These are phyloP conservation scores for Endogone sp. DNA, from an alignment of 192 early-diverging fungal genomes.

Conservation along the genomic window DNA sequence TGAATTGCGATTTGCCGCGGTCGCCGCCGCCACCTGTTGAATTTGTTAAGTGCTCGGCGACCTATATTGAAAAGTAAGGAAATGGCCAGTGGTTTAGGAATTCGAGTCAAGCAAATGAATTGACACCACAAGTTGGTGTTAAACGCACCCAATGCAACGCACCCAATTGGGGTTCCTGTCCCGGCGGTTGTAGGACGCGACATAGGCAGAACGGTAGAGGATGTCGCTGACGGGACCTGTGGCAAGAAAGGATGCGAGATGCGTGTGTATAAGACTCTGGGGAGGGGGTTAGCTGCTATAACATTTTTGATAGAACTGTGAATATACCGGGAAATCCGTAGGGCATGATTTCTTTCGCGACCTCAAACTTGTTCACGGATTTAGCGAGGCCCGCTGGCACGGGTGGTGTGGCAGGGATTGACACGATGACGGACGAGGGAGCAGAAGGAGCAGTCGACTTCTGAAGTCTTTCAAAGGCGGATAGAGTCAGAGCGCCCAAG, in stretches of 20 bases:
- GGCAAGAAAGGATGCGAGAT: constrained; percentile 3
- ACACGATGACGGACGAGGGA: background rate
- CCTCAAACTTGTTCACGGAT: constrained; percentile 13
- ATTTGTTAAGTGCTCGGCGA: constrained; percentile 65
- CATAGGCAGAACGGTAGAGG: constrained; percentile 63
- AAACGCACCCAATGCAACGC: background rate
- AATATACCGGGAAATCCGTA: constrained; percentile 31
- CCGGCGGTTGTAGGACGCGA: constrained; percentile 72
- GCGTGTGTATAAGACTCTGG: background rate
- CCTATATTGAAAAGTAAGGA: constrained; percentile 28
- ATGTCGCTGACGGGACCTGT: constrained; percentile 75
- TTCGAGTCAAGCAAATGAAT: constrained; percentile 16
- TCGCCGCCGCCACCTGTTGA: constrained; percentile 51
- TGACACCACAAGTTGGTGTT: background rate
- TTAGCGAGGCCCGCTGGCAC: background rate
- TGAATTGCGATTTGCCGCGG: constrained; percentile 70
- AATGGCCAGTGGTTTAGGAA: constrained; percentile 27
- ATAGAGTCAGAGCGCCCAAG: constrained; percentile 27
- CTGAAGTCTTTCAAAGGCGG: background rate
- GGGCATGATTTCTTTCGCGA: constrained; percentile 27
- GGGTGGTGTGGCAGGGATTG: constrained; percentile 3
- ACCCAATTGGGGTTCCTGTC: constrained; percentile 76
- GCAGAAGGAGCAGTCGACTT: constrained; percentile 16
- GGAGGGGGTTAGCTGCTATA: no score
- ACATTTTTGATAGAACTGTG: no score